Evolutionary conservation across 495 filamentous ascomycete species (phyloP).

Genomic region (Penicillium samsonianum): DNA sequence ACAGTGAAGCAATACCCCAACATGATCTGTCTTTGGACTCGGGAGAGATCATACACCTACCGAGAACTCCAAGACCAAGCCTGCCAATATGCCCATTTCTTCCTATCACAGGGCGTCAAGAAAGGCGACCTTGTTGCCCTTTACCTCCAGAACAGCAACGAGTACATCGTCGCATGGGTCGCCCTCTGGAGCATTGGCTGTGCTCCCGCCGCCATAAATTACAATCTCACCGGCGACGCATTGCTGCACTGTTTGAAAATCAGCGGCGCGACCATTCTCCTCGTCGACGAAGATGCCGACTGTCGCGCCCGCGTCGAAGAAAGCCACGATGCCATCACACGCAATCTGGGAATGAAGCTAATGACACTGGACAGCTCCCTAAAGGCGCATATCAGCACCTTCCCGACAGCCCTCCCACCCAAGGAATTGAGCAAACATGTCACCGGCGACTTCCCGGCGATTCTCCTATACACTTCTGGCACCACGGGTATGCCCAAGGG

Average conservation of each 20-base stretch:
- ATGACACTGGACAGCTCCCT: conserved; percentile 50
- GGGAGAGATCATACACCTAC: conserved; percentile 63
- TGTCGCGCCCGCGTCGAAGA: conserved; percentile 59
- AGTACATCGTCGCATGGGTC: conserved; percentile 67
- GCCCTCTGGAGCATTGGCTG: conserved; percentile 64
- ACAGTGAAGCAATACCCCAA: conserved; percentile 49
- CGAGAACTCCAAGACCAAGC: conserved; percentile 54
- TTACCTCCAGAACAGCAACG: conserved; percentile 67
- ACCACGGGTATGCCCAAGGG: conserved; percentile 70
- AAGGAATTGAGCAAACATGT: conserved; percentile 41
- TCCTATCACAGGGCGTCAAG: conserved; percentile 58
- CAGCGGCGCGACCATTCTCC: conserved; percentile 55
- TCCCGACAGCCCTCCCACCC: conserved; percentile 48
- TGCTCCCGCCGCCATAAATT: conserved; percentile 72
- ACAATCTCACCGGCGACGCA: conserved; percentile 65
- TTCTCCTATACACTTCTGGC: conserved; percentile 70
- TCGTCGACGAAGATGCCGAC: conserved; percentile 65
- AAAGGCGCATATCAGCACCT: conserved; percentile 49
- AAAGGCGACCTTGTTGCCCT: conserved; percentile 68
- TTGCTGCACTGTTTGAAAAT: conserved; percentile 70
- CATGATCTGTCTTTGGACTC: conserved; percentile 66
- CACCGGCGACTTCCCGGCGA: conserved; percentile 52
- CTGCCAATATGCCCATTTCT: conserved; percentile 67
- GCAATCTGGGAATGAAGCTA: conserved; percentile 54
- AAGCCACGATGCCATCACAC: conserved; percentile 46